Evolutionary conservation across 306 rosid genomes (phyloP).

Genomic region (Fragaria iinumae): DNA sequence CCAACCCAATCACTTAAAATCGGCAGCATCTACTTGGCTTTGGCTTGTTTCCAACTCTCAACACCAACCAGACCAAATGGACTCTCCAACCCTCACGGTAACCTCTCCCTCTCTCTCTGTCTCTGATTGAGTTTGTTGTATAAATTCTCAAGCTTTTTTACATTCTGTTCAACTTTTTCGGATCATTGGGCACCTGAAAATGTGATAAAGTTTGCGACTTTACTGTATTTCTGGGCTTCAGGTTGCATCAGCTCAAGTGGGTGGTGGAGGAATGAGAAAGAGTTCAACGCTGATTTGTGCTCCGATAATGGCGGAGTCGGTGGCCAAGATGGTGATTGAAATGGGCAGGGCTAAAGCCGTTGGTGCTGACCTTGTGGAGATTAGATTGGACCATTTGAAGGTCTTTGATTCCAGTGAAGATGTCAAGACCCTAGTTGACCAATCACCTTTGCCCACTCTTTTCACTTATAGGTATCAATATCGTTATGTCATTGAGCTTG

Average conservation of each 20-base stretch:
- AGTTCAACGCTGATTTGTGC: constrained; percentile 53
- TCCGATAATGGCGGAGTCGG: constrained; percentile 56
- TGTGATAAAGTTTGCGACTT: background rate
- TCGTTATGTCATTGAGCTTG: background rate
- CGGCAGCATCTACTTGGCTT: too few species aligned
- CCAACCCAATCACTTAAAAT: too few species aligned
- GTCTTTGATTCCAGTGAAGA: constrained; percentile 42
- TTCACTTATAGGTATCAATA: constrained; percentile 56
- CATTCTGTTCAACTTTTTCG: too few species aligned
- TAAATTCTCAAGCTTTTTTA: background rate
- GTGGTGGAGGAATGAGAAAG: constrained; percentile 32
- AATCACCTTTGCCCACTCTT: constrained; percentile 48
- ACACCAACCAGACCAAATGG: background rate
- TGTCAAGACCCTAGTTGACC: constrained; percentile 41
- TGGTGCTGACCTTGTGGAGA: constrained; percentile 72
- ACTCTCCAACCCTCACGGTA: background rate
- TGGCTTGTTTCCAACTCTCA: too few species aligned
- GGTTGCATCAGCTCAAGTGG: constrained; percentile 34
- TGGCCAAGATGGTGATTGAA: constrained; percentile 44
- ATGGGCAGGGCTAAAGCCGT: constrained; percentile 39
- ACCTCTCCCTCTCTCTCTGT: background rate
- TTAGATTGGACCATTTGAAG: constrained; percentile 63
- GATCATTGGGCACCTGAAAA: background rate
- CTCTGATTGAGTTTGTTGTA: too few species aligned
- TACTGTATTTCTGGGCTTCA: constrained; percentile 34